Conservation (phyloP, 2,329 filamentous ascomycete species). For the Ceratocystis variospora region DNA sequence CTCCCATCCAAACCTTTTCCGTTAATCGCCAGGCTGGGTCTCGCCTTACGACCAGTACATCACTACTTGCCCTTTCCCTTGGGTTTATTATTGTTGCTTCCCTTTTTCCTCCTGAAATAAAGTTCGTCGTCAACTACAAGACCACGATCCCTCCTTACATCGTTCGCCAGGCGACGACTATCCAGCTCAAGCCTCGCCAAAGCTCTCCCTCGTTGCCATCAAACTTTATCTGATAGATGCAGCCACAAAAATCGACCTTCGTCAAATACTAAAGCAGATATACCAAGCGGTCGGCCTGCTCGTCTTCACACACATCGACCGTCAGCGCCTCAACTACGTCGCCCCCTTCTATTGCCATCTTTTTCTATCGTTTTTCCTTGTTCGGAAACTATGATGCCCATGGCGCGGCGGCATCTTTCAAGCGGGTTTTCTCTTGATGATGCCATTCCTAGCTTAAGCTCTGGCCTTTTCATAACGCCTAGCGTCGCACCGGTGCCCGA, state of each 20-base stretch:
- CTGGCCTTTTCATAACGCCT: not conserved
- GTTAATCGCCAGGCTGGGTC: too few species aligned
- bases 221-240: not conserved
- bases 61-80: not conserved
- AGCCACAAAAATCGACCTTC: not conserved
- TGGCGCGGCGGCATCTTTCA: conserved; percentile 5
- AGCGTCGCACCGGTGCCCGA: not conserved
- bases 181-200: not conserved
- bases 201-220: not conserved
- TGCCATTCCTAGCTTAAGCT: conserved; percentile 4
- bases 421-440: conserved; percentile 11
- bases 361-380: not conserved
- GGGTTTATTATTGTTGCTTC: not conserved
- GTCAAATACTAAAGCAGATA: not conserved
- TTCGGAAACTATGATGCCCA: conserved; percentile 6
- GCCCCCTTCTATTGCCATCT: too few species aligned
- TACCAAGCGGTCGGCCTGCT: not conserved
- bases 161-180: not conserved
- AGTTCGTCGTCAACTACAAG: not conserved
- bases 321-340: not conserved
- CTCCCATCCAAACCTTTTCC: not conserved
- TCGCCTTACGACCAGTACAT: too few species aligned
- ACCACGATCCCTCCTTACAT: not conserved
- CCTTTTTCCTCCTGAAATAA: not conserved
- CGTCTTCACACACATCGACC: too few species aligned